phyloP scores from a whole-genome alignment of 371 early-diverging fungal genomes.

The Apophysomyces trapeziformis region DNA sequence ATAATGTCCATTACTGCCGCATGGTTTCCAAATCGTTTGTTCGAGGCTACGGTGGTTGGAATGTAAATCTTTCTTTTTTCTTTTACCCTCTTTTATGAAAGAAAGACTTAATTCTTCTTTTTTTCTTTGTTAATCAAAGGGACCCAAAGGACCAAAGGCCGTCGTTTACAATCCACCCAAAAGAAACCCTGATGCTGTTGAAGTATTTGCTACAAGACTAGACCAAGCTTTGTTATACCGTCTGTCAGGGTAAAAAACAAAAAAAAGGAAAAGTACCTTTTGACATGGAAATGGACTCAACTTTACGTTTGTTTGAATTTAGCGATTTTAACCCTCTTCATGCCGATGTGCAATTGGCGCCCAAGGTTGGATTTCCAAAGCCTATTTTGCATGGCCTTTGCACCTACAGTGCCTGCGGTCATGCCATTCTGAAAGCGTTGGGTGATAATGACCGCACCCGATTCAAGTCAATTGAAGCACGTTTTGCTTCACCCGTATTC shows the following conservation, averaged over 20 bases:
- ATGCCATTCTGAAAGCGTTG: slow-evolving; percentile 61
- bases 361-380: slow-evolving; percentile 67
- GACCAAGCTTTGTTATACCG: slow-evolving; percentile 74
- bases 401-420: slow-evolving; percentile 68
- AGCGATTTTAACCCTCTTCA: slow-evolving; percentile 78
- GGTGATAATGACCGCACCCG: slow-evolving; percentile 58
- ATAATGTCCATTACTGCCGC: slow-evolving; percentile 51
- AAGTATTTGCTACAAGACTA: slow-evolving; percentile 45
- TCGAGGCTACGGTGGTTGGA: slow-evolving; percentile 67
- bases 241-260: slow-evolving; percentile 56
- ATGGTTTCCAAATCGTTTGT: slow-evolving; percentile 63
- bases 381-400: slow-evolving; percentile 79
- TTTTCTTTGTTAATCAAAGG: slow-evolving; percentile 21
- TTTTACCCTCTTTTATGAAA: too few relatives aligned
- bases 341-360: slow-evolving; percentile 66
- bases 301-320: not conserved
- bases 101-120: not conserved
- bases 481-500: slow-evolving; percentile 76
- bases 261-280: too few relatives aligned
- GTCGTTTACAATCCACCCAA: slow-evolving; percentile 55
- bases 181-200: slow-evolving; percentile 65
- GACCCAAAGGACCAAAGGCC: slow-evolving; percentile 68
- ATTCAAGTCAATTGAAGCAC: slow-evolving; percentile 67
- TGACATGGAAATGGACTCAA: not conserved
- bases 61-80: slow-evolving; percentile 29